Conservation (phyloP, 2,329 filamentous ascomycete genomes). For the Rosellinia necatrix region DNA sequence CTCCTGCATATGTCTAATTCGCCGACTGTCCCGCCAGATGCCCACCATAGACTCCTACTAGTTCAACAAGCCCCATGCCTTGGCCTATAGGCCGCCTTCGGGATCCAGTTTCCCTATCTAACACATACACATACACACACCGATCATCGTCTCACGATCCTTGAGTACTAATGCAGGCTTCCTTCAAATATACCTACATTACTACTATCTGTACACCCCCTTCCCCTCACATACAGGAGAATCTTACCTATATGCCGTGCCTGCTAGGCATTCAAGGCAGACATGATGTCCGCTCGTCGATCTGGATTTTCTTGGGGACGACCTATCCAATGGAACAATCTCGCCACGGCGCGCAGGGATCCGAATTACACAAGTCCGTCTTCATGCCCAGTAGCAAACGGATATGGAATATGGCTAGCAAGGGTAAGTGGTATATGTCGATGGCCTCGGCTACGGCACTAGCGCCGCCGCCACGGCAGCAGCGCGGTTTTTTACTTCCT, state of each 20-base stretch:
- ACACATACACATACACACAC: conserved; percentile 1
- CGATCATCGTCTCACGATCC: conserved; percentile 14
- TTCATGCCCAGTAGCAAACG: too few relatives aligned
- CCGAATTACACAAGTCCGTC: background rate
- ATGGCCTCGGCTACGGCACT: background rate
- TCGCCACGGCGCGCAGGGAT: background rate
- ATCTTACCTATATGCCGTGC: conserved; percentile 10
- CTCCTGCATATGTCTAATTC: conserved; percentile 15
- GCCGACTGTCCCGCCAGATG: conserved; percentile 14
- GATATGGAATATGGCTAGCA: conserved; percentile 2
- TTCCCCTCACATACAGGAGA: conserved; percentile 10
- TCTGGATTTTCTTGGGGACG: background rate
- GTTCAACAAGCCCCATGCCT: conserved; percentile 5
- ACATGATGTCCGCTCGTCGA: conserved; percentile 17
- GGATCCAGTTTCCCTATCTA: conserved; percentile 13
- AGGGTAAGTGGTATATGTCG: background rate
- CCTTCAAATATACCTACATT: conserved; percentile 17
- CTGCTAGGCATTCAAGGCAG: conserved; percentile 9
- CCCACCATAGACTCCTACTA: conserved; percentile 9
- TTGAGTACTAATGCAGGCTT: conserved; percentile 17
- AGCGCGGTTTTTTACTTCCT: background rate
- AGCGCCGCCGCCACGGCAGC: background rate
- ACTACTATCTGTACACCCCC: conserved; percentile 25
- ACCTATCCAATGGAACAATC: conserved; percentile 6
- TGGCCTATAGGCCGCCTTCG: conserved; percentile 11